Evolutionary conservation across 2,329 filamentous ascomycete genomes (phyloP).

Genomic region (Penicillium sp.): DNA sequence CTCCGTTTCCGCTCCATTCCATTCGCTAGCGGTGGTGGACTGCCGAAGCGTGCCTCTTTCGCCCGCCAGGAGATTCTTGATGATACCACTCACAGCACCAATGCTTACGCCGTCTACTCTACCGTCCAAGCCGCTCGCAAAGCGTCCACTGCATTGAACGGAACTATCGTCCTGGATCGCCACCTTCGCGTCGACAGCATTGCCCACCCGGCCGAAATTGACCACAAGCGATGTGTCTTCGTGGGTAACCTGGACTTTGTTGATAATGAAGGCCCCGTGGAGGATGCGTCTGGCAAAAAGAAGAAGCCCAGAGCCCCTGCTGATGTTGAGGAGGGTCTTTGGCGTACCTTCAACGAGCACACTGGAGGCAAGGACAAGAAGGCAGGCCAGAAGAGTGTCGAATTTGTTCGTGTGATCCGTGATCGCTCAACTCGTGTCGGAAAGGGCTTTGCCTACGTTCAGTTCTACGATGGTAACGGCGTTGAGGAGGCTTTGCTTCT

Average conservation of each 20-base stretch:
- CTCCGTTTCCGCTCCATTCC: slow-evolving; percentile 92
- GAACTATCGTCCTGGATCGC: slow-evolving; percentile 76
- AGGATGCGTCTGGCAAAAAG: slow-evolving; percentile 61
- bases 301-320: slow-evolving; percentile 76
- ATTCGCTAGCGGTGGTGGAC: slow-evolving; percentile 66
- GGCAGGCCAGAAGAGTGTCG: slow-evolving; percentile 71
- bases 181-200: slow-evolving; percentile 91
- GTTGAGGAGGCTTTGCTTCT: slow-evolving; percentile 90
- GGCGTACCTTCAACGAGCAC: slow-evolving; percentile 43
- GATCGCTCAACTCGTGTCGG: slow-evolving; percentile 89
- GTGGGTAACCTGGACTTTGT: slow-evolving; percentile 96
- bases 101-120: slow-evolving; percentile 90
- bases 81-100: slow-evolving; percentile 86
- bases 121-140: slow-evolving; percentile 72
- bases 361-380: slow-evolving; percentile 31
- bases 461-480: slow-evolving; percentile 85
- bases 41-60: slow-evolving; percentile 93
- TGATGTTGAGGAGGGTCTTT: slow-evolving; percentile 83
- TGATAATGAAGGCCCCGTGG: slow-evolving; percentile 78
- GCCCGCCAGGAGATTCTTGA: slow-evolving; percentile 90
- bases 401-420: slow-evolving; percentile 89
- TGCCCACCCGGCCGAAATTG: slow-evolving; percentile 78
- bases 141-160: slow-evolving; percentile 77
- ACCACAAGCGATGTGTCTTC: slow-evolving; percentile 89
- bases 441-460: slow-evolving; percentile 97